Conservation (phyloP, 805 yeast species). For the Yarrowia sp. region DNA sequence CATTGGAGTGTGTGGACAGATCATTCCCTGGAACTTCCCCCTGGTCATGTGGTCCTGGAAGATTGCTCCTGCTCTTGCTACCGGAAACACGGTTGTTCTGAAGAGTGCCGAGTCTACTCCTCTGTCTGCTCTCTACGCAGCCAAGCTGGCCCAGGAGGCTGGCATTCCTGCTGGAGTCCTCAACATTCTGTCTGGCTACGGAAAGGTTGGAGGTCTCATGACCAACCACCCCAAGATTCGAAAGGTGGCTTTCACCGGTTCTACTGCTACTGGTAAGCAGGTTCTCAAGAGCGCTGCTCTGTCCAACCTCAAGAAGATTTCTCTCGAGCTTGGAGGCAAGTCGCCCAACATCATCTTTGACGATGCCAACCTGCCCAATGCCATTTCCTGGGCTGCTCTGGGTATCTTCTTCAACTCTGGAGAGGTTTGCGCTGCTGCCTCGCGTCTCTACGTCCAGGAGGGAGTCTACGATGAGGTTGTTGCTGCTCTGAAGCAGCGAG, state of each 20-base stretch:
- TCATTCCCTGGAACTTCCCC: constrained; percentile 74
- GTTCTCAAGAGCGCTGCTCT: constrained; percentile 76
- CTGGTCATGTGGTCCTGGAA: constrained; percentile 76
- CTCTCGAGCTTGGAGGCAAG: constrained; percentile 94
- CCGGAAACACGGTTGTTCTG: constrained; percentile 70
- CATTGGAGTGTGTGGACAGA: constrained; percentile 62
- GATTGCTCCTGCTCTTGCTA: constrained; percentile 77
- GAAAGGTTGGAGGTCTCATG: constrained; percentile 63
- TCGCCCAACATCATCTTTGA: constrained; percentile 85
- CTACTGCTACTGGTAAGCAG: constrained; percentile 80
- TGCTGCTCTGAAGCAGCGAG: constrained; percentile 52
- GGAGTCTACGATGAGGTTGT: constrained; percentile 73
- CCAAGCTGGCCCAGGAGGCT: constrained; percentile 55
- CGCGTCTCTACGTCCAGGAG: constrained; percentile 85
- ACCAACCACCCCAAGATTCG: constrained; percentile 64
- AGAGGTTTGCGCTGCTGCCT: constrained; percentile 93
- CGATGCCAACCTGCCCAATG: constrained; percentile 76
- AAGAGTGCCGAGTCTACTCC: constrained; percentile 79
- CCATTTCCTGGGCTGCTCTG: constrained; percentile 66
- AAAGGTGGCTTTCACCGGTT: constrained; percentile 92
- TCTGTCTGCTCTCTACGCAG: constrained; percentile 61
- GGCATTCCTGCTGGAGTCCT: constrained; percentile 78
- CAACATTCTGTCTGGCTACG: constrained; percentile 68
- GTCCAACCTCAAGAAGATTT: constrained; percentile 73
- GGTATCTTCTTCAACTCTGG: constrained; percentile 94